Evolutionary conservation across 768 basidiomycete species (phyloP).

Genomic region (Boletus barrowsii): DNA sequence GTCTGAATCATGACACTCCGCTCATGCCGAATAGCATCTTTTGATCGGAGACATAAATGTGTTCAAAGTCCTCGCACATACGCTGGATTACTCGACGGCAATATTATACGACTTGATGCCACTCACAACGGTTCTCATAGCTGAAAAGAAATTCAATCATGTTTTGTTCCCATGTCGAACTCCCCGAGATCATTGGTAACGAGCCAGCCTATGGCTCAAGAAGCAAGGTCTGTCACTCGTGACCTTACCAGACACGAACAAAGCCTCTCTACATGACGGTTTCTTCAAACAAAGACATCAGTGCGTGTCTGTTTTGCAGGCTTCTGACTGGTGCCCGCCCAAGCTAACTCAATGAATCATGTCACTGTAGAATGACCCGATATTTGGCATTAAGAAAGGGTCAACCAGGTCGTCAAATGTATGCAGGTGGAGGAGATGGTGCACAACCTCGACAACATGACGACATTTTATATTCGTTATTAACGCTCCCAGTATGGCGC

Average conservation of each 20-base stretch:
- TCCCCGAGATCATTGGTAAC: conserved; percentile 10
- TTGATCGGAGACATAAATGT: too few relatives aligned
- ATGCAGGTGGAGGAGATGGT: conserved; percentile 31
- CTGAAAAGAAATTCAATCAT: too few relatives aligned
- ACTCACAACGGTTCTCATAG: too few relatives aligned
- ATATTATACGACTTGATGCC: too few relatives aligned
- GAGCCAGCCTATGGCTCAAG: too few relatives aligned
- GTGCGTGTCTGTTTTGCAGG: neutral
- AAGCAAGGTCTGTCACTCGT: neutral
- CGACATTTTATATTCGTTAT: conserved; percentile 36
- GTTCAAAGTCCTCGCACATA: too few relatives aligned
- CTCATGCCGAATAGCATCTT: too few relatives aligned
- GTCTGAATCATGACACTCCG: too few relatives aligned
- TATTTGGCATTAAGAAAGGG: too few relatives aligned
- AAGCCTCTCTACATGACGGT: neutral
- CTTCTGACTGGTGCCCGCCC: neutral
- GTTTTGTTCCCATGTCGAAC: too few relatives aligned
- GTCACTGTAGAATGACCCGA: conserved; percentile 20
- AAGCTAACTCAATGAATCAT: too few relatives aligned
- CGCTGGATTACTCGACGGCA: too few relatives aligned
- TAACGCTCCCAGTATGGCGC: conserved; percentile 33
- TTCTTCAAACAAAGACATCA: neutral
- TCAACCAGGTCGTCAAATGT: conserved; percentile 1
- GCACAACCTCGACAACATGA: conserved; percentile 33
- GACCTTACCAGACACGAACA: neutral